Base-by-base conservation (phyloP, 441 rosid species). In the Croton laevigatus region DNA sequence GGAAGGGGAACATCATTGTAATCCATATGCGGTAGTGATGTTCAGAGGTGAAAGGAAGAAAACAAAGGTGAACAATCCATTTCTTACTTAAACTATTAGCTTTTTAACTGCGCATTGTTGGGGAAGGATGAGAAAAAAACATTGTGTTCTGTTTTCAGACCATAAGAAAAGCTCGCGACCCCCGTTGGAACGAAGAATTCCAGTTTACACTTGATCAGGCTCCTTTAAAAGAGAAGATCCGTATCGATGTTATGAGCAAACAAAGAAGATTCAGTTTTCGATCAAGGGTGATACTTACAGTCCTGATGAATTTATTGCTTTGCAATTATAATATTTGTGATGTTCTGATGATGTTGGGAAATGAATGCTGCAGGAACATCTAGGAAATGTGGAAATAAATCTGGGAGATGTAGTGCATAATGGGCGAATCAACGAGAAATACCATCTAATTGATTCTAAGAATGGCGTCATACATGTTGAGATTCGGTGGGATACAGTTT, bases 171-270 rank as follows among this genome's bases (percentile, higher is more conserved):
- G 84, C 86, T 49, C 89, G 97, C 0, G 81, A 88, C 74, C 99
- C 99, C 3, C 71, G 73, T 6, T 94, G 99, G 99, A 86, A 87
- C 9, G 99, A 94, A 64, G 99, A 91, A 71, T 92, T 94, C 61
- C 83, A 90, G 69, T 94, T 86, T 66, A 88, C 81, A 78, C 85
- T 94, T 2, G 99, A 92, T 75, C 91, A 85, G 71, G 90, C 98
- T 23, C 99, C 99, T 45, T n/a, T 87, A 68, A 78, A 78, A 6
- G 99, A 94, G 73, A 88, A 79, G 83, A 87, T 94, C 65, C 88
- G 80, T 23, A 74, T 94, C 10, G 93, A 88, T 78, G 89, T 94
- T 27, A 80, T 78, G 81, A 92, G 99, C 79, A 94, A 84, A 81
- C 82, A 91, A 59, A 74, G 84, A 0, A 85, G 95, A 23, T 64